These are phyloP conservation scores for Fusarium burgessii DNA, from an alignment of 2,329 filamentous ascomycete genomes.

Conservation along the genomic window DNA sequence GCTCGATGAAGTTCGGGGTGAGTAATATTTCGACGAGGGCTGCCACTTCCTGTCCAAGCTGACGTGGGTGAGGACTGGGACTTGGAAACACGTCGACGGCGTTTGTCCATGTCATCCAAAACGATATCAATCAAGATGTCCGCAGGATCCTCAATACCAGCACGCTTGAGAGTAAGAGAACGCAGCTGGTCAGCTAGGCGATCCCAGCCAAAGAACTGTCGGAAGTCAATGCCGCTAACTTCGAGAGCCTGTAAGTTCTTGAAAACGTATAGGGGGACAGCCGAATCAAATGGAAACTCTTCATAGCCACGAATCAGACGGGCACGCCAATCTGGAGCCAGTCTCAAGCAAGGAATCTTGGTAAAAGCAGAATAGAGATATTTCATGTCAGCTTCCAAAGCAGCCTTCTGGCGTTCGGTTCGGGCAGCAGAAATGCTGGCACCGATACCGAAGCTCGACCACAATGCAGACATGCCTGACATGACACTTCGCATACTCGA, in stretches of 20 bases:
- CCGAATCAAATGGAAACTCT: slow-evolving; percentile 97
- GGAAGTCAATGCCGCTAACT: slow-evolving; percentile 94
- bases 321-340: slow-evolving; percentile 93
- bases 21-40: slow-evolving; percentile 71
- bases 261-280: slow-evolving; percentile 95
- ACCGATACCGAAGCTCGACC: slow-evolving; percentile 87
- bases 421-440: slow-evolving; percentile 83
- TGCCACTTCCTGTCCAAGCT: slow-evolving; percentile 70
- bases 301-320: slow-evolving; percentile 93
- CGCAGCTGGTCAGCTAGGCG: slow-evolving; percentile 90
- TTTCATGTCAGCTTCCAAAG: slow-evolving; percentile 87
- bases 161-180: slow-evolving; percentile 88
- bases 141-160: slow-evolving; percentile 86
- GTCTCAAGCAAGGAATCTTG: slow-evolving; percentile 91
- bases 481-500: slow-evolving; percentile 97
- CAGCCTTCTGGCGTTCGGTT: slow-evolving; percentile 89
- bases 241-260: slow-evolving; percentile 96
- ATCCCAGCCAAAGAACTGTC: slow-evolving; percentile 98
- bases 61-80: slow-evolving; percentile 82
- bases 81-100: slow-evolving; percentile 88
- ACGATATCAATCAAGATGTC: slow-evolving; percentile 95
- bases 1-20: slow-evolving; percentile 74
- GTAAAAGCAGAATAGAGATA: slow-evolving; percentile 99
- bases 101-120: slow-evolving; percentile 94
- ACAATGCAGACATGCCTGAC: slow-evolving; percentile 94